These are phyloP conservation scores for Ceratobasidium sp. DNA, from an alignment of 1,284 basidiomycete species.

Conservation along the genomic window DNA sequence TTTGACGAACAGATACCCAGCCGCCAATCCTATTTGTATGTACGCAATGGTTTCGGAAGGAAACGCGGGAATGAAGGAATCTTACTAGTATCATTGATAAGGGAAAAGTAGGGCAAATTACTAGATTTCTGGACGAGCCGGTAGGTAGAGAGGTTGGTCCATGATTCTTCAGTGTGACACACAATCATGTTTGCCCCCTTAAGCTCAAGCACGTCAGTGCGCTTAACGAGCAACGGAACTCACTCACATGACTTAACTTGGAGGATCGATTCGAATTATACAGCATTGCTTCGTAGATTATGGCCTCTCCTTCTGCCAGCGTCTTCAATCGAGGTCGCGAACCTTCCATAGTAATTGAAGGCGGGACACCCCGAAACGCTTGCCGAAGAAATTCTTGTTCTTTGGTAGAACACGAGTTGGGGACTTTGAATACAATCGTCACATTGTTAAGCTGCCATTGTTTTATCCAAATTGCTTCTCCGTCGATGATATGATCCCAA, in stretches of 20 bases:
- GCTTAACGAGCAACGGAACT: too few species aligned
- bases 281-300: too few species aligned
- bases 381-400: constrained; percentile 18
- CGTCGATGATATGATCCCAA: constrained; percentile 19
- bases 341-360: not conserved
- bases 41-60: not conserved
- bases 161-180: not conserved
- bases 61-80: not conserved
- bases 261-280: too few species aligned
- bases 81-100: too few species aligned
- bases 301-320: too few species aligned
- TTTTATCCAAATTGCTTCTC: constrained; percentile 4
- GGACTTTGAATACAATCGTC: constrained; percentile 6
- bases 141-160: not conserved
- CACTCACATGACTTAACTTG: too few species aligned
- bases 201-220: too few species aligned
- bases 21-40: not conserved
- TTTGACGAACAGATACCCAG: not conserved
- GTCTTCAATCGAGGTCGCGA: not conserved
- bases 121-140: too few species aligned
- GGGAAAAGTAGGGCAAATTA: too few species aligned
- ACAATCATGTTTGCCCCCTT: too few species aligned
- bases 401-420: not conserved
- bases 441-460: not conserved
- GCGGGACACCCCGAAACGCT: not conserved